Evolutionary conservation across 2,329 filamentous ascomycete species (phyloP).

Genomic region (Bisporella sp.): DNA sequence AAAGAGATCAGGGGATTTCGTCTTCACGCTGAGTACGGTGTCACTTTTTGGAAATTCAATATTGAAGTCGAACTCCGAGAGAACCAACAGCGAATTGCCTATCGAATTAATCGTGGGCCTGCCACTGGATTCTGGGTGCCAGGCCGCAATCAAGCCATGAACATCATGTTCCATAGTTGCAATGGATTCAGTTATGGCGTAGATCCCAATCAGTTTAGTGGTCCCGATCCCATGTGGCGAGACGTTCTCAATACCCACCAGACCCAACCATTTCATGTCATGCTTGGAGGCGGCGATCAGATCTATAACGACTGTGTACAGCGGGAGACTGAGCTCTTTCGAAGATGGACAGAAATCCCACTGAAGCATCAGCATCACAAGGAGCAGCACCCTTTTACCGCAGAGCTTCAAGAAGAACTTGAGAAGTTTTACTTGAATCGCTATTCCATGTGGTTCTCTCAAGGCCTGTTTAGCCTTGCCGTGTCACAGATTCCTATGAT

Average conservation of each 20-base stretch:
- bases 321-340: constrained; percentile 67
- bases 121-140: constrained; percentile 93
- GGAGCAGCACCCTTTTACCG: constrained; percentile 68
- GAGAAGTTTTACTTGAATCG: constrained; percentile 83
- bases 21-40: constrained; percentile 76
- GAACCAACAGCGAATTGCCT: constrained; percentile 79
- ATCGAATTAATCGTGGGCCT: constrained; percentile 89
- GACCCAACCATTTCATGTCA: constrained; percentile 89
- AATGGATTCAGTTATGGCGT: constrained; percentile 87
- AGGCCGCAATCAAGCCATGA: constrained; percentile 78
- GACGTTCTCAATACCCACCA: constrained; percentile 93
- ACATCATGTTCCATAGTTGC: constrained; percentile 97
- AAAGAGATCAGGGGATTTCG: constrained; percentile 77
- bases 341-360: constrained; percentile 69
- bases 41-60: constrained; percentile 97
- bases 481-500: constrained; percentile 96
- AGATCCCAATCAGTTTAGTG: constrained; percentile 73
- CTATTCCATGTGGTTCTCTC: constrained; percentile 94
- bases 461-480: constrained; percentile 87
- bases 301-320: constrained; percentile 90
- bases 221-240: constrained; percentile 93
- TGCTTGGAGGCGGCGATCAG: constrained; percentile 95
- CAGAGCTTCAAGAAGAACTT: constrained; percentile 80
- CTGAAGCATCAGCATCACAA: constrained; percentile 72
- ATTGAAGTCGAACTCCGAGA: constrained; percentile 80